Evolutionary conservation across 345 rosid genomes (phyloP), one percentile per base, ranked within the genome.

Genomic region (Gossypium ekmanianum): DNA sequence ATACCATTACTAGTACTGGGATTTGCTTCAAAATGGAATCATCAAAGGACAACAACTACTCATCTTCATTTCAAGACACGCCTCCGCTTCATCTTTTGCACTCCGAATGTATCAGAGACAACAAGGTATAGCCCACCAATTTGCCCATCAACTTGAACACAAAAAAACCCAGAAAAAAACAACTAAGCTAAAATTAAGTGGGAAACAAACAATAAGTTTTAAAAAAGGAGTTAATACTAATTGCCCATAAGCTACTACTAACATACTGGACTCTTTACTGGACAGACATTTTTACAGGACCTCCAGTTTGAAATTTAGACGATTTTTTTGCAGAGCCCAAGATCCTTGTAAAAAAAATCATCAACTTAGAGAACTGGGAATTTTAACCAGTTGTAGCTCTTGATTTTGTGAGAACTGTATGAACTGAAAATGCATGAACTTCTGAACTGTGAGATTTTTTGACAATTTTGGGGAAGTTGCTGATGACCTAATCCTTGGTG

Each of bases 11-110:
- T 43, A 76, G 90, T 68, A 77, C 67, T 87, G 94, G 98, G 72
- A 78, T 88, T 55, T 92, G 94, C 94, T 93, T 92, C 92, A 96
- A 93, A 91, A 86, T 96, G 91, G 95, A 93, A 83, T 69, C 73
- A 7, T 83, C 90, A 76, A 79, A 84, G 81, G 81, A 83, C 77
- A 67, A 67, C 69, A 65, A 65, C 16, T 41, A n/a, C 68, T 64
- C 68, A 11, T 44, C 69, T 64, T 63, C 68, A 65, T 73, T 83
- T 26, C 81, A 61, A 76, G 87, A 88, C 81, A 39, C 82, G 80
- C 83, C 59, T 27, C 45, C 79, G 88, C 94, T 93, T 17, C 85
- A 75, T 79, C 84, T 89, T 78, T 87, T 93, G 91, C 94, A 89
- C 81, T 74, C 88, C 52, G 80, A 92, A 74, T 92, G 98, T 88